Base-by-base conservation (phyloP, 2,329 filamentous ascomycete species). In the Penicillium sp. region DNA sequence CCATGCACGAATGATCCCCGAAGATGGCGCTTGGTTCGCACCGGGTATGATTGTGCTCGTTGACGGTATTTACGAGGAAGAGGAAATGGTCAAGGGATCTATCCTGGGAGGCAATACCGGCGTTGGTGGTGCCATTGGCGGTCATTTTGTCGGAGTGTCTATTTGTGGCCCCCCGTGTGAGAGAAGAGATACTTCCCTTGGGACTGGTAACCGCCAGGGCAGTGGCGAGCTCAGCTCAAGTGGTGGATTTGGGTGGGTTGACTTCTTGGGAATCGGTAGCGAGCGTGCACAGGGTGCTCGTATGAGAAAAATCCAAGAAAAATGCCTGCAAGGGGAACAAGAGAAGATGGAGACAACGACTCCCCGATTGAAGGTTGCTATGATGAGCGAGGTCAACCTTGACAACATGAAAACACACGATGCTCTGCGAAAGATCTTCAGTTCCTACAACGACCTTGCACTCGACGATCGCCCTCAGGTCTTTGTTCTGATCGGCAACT, bases 11-110 rank as follows among this genome's bases (percentile, higher is more conserved):
- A 85, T 89, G 12, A 87, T 97, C 49, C 92, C 92, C 0, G 86
- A 91, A 54, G 87, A 93, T 66, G 91, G 90, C 20, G 88, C 90
- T 3, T 99, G 91, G 88, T 97, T 97, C 67, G 86, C 88, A 4
- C 92, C 94, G 0, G 95, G 95, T 3, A 97, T 97, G 91, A 89
- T 99, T 41, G 89, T 97, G 3, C 81, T 99, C 0, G 85, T 97
- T 0, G 94, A 99, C 64, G 94, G 94, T 6, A 86, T 93, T n/a
- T 99, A 99, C 66, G 91, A 96, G 68, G 94, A 97, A 69, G 91
- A 96, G 62, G 90, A 91, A 56, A 86, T 84, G 17, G 75, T 71
- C 30, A 63, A 80, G 1, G 86, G 87, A 13, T 86, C 85, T 17
- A 85, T 84, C 0, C 78, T 95, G 4, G 89, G 90, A 44, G 87